Evolutionary conservation across 768 basidiomycete species (phyloP).

Genomic region (Chalciporus piperatus): DNA sequence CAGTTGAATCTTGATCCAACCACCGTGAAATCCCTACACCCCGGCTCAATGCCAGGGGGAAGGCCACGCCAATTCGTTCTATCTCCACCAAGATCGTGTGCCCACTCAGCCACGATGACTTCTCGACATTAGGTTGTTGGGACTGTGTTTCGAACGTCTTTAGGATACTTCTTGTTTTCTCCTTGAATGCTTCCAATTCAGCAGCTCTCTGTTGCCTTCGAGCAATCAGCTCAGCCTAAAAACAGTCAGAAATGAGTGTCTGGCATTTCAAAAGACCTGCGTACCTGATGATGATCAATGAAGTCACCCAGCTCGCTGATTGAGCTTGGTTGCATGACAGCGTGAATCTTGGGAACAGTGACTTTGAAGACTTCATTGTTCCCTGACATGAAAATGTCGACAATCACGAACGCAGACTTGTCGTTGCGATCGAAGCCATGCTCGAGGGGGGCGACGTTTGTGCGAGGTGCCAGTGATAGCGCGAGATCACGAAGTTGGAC

Average conservation of each 20-base stretch:
- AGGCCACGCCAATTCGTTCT: conserved; percentile 80
- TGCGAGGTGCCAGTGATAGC: conserved; percentile 75
- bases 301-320: conserved; percentile 90
- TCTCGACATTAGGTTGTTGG: conserved; percentile 20
- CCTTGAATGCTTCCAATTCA: conserved; percentile 81
- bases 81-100: conserved; percentile 55
- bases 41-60: conserved; percentile 71
- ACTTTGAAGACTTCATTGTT: conserved; percentile 46
- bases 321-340: conserved; percentile 92
- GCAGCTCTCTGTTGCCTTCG: conserved; percentile 72
- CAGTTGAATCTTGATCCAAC: conserved; percentile 41
- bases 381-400: conserved; percentile 60
- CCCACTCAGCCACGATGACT: conserved; percentile 52
- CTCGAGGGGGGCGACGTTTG: conserved; percentile 33
- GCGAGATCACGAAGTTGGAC: conserved; percentile 71
- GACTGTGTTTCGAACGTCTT: conserved; percentile 68
- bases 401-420: conserved; percentile 78
- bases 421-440: conserved; percentile 55
- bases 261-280: not conserved
- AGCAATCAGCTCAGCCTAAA: conserved; percentile 68
- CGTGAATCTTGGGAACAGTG: conserved; percentile 74
- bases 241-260: conserved; percentile 13
- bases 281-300: conserved; percentile 78
- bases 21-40: conserved; percentile 48
- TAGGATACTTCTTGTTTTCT: conserved; percentile 71